Evolutionary conservation across 2,329 filamentous ascomycete species (phyloP), one percentile per base, ranked within the genome.

Genomic region (Zasmidium angulare): DNA sequence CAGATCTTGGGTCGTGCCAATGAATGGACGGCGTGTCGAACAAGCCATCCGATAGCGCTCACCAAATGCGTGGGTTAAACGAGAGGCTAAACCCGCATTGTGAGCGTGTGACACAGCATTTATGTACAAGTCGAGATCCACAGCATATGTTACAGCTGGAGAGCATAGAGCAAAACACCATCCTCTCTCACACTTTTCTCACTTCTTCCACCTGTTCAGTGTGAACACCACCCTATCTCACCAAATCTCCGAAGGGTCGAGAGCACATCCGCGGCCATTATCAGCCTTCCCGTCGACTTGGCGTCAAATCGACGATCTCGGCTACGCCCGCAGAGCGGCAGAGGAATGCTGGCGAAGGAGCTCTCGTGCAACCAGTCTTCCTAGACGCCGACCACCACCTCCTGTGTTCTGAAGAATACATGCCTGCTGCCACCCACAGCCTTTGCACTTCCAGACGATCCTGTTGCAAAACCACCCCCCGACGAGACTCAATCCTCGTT

Each of bases 351-450:
- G 26, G 26, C 26, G 26, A 29, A 43, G 36, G 36, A 43, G 12
- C 36, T 43, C 11, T 43, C 36, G 36, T 29, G 26, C 26, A 29
- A 50, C 48, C 29, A 29, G 20, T 29, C 50, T 52, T 48, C 23
- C 40, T 55, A 48, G 43, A 48, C 53, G 46, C 53, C 46, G 53
- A 31, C 17, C 43, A 17, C 51, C 51, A 12, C 43, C 23, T 24
- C 53, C 21, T 20, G 14, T 40, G 43, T 48, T 40, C 53, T 55
- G 53, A 48, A 49, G 11, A 55, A 7, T 48, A 55, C 53, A 55
- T 55, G 53, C 36, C n/a, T 43, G 36, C 36, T 43, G 26, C 26
- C 6, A 29, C 26, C n/a, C n/a, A 11, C 4, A 4, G 26, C 4
- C 26, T 29, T 29, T 29, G 26, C 26, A 29, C 11, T 29, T 29